Evolutionary conservation across 192 early-diverging fungal genomes (phyloP), one percentile per base, ranked within the genome.

Genomic region (Backusella psychrophila): DNA sequence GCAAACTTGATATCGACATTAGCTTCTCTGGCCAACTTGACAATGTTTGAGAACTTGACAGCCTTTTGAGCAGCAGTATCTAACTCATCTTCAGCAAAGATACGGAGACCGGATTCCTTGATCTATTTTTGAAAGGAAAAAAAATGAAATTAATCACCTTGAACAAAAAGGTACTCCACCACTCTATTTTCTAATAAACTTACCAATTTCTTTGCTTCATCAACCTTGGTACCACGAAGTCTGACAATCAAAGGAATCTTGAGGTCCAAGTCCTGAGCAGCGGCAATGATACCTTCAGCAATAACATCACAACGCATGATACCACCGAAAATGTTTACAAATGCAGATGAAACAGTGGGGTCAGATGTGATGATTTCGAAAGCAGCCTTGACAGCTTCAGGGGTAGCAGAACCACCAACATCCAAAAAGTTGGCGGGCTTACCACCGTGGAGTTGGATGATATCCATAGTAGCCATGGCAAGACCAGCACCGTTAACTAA

Each of bases 391-490:
- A 99, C 97, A 86, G 97, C 96, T 75, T 96, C 91, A 73, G 96
- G 90, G n/a, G 93, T 95, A 70, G 98, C 97, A 82, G 95, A 93
- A 80, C 98, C 98, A 76, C 98, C 98, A 77, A 99, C 98, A 84
- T 99, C 97, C 73, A 99, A 90, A 87, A 99, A 99, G 91, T 99
- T 99, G 81, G 97, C 98, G 8, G 98, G 98, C 78, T 95, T 94
- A 44, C 98, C 98, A 72, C 97, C 98, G 88, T 99, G 91, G 65
- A 99, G 89, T 89, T 99, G 98, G 85, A 99, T 98, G 79, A 99
- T 99, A 86, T 99, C 98, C 97, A 98, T 99, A 69, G 98, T 99
- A 71, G 98, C 93, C 98, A 98, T 99, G 84, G 97, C 98, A 52
- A 99, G 90, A 81, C 98, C 98, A 66, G 98, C 97, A 78, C 98